Evolutionary conservation across 73 alveolate species (phyloP), one percentile per base, ranked within the genome.

Genomic region (Symbiodinium natans): DNA sequence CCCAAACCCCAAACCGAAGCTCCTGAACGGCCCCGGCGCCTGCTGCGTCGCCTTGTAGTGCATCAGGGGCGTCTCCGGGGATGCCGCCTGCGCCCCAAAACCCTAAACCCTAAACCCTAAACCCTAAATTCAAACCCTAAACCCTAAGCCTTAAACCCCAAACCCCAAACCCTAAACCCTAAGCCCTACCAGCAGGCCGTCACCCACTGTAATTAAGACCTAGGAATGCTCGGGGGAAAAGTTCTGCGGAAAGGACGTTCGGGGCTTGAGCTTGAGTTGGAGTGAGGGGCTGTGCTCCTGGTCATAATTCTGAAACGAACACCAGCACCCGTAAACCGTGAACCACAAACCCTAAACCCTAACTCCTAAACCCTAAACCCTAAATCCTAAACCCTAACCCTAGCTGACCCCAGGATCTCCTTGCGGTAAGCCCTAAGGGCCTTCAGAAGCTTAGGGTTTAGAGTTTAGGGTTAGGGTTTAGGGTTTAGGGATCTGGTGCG

Each of bases 1-100:
- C 59, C 59, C 13, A 46, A 46, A 46, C 59, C 59, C 59, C 59
- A 13, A 46, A 6, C 59, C 59, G 59, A 9, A 46, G 13, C 6
- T 46, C 59, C 6, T 46, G 13, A 46, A 46, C 59, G 21, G n/a
- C n/a, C n/a, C n/a, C 74, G 31, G 31, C 6, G 74, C 74, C 77
- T 63, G 77, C 77, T 63, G 77, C 31, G 77, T 63, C 17, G 77
- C 77, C 77, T 10, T 63, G 77, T 63, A 63, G 77, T 63, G 77
- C 77, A 63, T 63, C 77, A 63, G 31, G 13, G 77, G 77, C 34
- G 77, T 63, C 77, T 63, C 77, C 36, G 77, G 77, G 77, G 77
- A 63, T 21, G 77, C 77, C 34, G 77, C 77, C 77, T 63, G 34
- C 25, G 36, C 34, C 25, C 34, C 31, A 8, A 27, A 11, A 15